phyloP scores from a whole-genome alignment of 257 asterid species.

The Plantago ovata region DNA sequence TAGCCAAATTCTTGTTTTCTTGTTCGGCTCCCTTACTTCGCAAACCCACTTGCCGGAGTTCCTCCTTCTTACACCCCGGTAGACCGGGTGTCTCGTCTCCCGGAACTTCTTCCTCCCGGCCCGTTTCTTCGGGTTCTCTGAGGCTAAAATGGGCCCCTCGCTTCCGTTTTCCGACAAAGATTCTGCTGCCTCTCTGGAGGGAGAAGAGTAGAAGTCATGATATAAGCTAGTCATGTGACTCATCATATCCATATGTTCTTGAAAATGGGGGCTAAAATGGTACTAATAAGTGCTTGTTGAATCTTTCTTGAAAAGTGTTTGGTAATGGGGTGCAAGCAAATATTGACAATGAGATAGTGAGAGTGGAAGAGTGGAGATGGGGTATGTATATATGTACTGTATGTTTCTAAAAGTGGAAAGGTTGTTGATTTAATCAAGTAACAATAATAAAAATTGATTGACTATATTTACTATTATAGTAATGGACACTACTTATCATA shows the following conservation, averaged over 20 bases:
- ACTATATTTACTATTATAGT: no score
- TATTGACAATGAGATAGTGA: no score
- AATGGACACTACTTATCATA: no score
- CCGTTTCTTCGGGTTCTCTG: constrained; percentile 43
- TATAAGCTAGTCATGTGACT: neutral
- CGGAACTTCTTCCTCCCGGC: constrained; percentile 57
- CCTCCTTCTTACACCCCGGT: constrained; percentile 50
- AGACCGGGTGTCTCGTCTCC: constrained; percentile 64
- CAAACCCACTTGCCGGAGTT: constrained; percentile 63
- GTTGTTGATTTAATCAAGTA: neutral
- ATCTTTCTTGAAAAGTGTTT: no score
- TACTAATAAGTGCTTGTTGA: no score
- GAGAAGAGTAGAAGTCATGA: constrained; percentile 16
- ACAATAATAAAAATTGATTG: no score
- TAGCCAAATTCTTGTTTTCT: constrained; percentile 64
- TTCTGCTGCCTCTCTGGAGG: constrained; percentile 10
- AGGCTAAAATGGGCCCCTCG: constrained; percentile 42
- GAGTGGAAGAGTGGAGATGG: neutral
- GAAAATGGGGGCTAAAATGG: no score
- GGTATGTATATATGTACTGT: neutral
- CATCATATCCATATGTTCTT: no score
- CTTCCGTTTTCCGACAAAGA: constrained; percentile 23
- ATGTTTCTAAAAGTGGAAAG: neutral
- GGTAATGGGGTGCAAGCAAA: no score
- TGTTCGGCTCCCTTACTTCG: constrained; percentile 61